Evolutionary conservation across 805 yeast genomes (phyloP).

Genomic region (Kodamaea sagamina): DNA sequence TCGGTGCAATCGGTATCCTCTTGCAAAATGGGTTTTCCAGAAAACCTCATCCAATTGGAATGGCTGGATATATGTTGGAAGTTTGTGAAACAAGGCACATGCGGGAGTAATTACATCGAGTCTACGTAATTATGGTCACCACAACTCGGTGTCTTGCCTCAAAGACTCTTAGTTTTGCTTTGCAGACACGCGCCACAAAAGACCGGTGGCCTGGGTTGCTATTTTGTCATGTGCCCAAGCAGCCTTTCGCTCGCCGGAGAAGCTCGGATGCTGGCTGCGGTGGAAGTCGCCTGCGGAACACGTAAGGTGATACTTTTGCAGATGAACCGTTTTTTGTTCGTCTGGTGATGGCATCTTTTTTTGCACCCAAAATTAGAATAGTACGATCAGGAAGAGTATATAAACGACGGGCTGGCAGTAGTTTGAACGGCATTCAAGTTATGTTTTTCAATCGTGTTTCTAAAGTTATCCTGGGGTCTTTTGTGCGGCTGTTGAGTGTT

Average conservation of each 20-base stretch:
- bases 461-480: not conserved
- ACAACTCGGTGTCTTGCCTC: not conserved
- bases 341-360: constrained; percentile 1
- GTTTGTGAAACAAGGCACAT: not conserved
- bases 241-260: no score
- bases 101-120: not conserved
- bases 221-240: no score
- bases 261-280: no score
- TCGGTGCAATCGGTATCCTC: no score
- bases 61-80: no score
- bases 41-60: no score
- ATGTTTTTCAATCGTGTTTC: constrained; percentile 5
- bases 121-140: not conserved
- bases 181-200: no score
- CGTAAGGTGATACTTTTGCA: not conserved
- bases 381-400: no score
- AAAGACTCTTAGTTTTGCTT: no score
- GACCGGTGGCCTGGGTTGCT: no score
- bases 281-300: not conserved
- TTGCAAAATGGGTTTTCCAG: no score
- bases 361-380: not conserved
- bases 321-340: not conserved
- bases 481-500: constrained; percentile 1
- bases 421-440: not conserved
- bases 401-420: no score